These are phyloP conservation scores for Astraeus odoratus DNA, from an alignment of 768 basidiomycete genomes.

Conservation along the genomic window DNA sequence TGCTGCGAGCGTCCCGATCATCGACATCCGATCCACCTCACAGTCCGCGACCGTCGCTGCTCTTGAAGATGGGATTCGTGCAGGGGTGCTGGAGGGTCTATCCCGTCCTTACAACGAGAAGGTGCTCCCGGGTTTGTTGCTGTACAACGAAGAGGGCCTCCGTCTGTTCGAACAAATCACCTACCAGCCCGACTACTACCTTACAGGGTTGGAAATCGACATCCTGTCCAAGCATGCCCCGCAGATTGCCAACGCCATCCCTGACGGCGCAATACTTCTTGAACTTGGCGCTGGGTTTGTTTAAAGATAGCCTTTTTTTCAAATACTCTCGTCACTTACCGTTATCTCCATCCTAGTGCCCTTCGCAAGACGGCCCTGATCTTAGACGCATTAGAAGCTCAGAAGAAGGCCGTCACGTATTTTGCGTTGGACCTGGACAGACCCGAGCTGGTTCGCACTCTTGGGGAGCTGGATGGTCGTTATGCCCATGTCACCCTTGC, in stretches of 20 bases:
- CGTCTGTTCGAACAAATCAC: conserved; percentile 7
- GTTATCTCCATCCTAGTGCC: background rate
- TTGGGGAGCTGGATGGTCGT: conserved; percentile 1
- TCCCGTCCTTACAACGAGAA: conserved; percentile 5
- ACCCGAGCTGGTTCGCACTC: conserved; percentile 5
- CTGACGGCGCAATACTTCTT: conserved; percentile 1
- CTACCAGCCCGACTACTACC: conserved; percentile 6
- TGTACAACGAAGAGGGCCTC: conserved; percentile 6
- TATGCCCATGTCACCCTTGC: conserved; percentile 5
- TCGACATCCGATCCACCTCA: conserved; percentile 1
- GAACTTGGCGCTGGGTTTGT: conserved; percentile 3
- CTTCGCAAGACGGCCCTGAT: conserved; percentile 5
- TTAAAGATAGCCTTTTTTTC: background rate
- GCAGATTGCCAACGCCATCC: conserved; percentile 1
- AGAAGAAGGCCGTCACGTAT: conserved; percentile 4
- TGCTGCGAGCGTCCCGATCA: background rate
- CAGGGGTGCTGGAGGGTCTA: background rate
- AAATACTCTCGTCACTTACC: background rate
- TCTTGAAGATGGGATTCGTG: conserved; percentile 2
- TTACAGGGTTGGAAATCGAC: conserved; percentile 3
- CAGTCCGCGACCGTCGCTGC: background rate
- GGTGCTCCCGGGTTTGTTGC: conserved; percentile 3
- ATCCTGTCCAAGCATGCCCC: conserved; percentile 1
- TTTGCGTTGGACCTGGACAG: conserved; percentile 6
- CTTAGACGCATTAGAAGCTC: conserved; percentile 5